Conservation (phyloP, 1,284 basidiomycete species). For the Bjerkandera adusta region DNA sequence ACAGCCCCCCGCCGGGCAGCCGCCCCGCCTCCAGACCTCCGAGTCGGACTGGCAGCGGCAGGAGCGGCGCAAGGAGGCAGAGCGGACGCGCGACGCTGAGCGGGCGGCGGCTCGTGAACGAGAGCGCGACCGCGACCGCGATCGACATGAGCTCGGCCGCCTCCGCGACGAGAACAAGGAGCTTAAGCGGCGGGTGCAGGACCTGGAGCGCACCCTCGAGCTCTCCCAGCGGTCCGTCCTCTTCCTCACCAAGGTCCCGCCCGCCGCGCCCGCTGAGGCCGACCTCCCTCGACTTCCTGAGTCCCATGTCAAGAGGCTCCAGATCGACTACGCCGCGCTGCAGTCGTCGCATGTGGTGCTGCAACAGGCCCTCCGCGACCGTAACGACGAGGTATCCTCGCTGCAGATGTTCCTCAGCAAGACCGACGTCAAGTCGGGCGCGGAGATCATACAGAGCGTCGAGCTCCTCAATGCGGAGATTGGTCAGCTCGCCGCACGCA, state of each 20-base stretch:
- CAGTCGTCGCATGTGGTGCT: slow-evolving; percentile 21
- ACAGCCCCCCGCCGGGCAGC: slow-evolving; percentile 6
- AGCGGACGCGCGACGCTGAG: slow-evolving; percentile 20
- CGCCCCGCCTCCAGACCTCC: slow-evolving; percentile 13
- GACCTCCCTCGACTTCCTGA: slow-evolving; percentile 5
- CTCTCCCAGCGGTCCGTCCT: slow-evolving; percentile 13
- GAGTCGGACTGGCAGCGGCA: slow-evolving; percentile 21
- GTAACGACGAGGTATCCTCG: slow-evolving; percentile 32
- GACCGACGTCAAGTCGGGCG: slow-evolving; percentile 37
- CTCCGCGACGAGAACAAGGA: slow-evolving; percentile 29
- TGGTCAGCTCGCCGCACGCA: slow-evolving; percentile 35
- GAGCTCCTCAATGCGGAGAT: slow-evolving; percentile 38
- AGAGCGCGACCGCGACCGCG: slow-evolving; percentile 15
- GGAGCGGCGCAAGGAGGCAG: slow-evolving; percentile 18
- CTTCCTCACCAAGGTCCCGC: slow-evolving; percentile 13
- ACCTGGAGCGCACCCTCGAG: slow-evolving; percentile 19
- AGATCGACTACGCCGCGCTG: slow-evolving; percentile 19
- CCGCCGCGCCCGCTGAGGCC: slow-evolving; percentile 7
- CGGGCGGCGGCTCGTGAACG: slow-evolving; percentile 10
- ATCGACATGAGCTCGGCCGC: slow-evolving; percentile 23
- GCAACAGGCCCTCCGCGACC: slow-evolving; percentile 25
- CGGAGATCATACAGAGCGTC: slow-evolving; percentile 35
- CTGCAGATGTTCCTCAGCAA: slow-evolving; percentile 37
- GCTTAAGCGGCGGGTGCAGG: slow-evolving; percentile 23
- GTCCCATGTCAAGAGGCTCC: slow-evolving; percentile 1